These are phyloP conservation scores for Dactylis glomerata DNA, from an alignment of 176 grass and related monocot genomes.

Conservation along the genomic window DNA sequence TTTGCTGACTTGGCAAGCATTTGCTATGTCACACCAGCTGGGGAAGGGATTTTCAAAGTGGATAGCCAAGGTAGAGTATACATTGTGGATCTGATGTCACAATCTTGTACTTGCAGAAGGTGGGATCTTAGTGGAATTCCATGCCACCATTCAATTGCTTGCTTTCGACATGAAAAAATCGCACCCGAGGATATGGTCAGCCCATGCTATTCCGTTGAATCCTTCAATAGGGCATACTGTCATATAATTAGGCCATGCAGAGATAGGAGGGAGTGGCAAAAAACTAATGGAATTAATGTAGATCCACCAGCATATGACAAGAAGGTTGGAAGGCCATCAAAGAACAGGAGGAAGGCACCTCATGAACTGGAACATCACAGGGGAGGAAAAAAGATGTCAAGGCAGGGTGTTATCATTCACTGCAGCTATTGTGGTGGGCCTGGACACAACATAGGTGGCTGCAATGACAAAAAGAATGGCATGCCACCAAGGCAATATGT, in stretches of 20 bases:
- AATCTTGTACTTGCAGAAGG: neutral
- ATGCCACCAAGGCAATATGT: no score
- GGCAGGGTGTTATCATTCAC: no score
- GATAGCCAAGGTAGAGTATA: neutral
- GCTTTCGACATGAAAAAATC: neutral
- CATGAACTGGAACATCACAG: no score
- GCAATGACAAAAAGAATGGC: no score
- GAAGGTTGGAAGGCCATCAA: no score
- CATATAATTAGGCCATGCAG: neutral
- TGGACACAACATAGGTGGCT: no score
- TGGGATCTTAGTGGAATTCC: neutral
- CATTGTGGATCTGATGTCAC: neutral
- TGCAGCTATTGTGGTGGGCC: no score
- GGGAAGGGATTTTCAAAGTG: neutral
- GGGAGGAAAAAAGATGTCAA: no score
- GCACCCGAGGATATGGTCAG: neutral
- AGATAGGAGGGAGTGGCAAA: neutral
- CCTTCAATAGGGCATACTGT: neutral
- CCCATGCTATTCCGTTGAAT: neutral
- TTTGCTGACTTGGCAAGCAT: neutral
- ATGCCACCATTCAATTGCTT: neutral
- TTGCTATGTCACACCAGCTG: neutral
- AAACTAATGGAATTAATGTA: neutral
- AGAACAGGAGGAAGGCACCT: no score
- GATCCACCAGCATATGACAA: neutral